These are phyloP conservation scores for Aschersonia sp. DNA, from an alignment of 2,329 filamentous ascomycete species.

Conservation along the genomic window DNA sequence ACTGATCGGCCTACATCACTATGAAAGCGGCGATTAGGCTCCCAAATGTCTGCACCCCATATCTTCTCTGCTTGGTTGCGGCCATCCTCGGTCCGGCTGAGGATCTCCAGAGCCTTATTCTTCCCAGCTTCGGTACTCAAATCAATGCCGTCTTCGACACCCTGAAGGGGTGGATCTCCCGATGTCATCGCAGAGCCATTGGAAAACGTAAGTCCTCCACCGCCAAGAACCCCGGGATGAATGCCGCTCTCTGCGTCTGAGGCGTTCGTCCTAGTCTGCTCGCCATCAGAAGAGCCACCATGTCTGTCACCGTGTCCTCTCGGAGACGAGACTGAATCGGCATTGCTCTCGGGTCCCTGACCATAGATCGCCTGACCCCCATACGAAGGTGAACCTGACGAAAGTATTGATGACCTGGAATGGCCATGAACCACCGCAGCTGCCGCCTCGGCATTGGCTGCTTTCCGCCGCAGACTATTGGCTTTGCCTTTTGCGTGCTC, in stretches of 20 bases:
- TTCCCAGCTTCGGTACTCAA: slow-evolving; percentile 30
- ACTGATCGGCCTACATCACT: slow-evolving; percentile 12
- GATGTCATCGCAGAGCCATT: slow-evolving; percentile 26
- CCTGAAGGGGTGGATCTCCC: slow-evolving; percentile 35
- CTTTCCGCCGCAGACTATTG: slow-evolving; percentile 58
- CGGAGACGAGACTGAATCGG: slow-evolving; percentile 5
- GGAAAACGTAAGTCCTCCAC: slow-evolving; percentile 26
- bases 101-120: slow-evolving; percentile 35
- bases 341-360: slow-evolving; percentile 3
- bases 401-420: slow-evolving; percentile 7
- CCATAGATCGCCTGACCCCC: slow-evolving; percentile 12
- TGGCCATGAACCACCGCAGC: slow-evolving; percentile 35
- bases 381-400: slow-evolving; percentile 8
- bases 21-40: slow-evolving; percentile 14
- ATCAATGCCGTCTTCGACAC: slow-evolving; percentile 28
- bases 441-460: slow-evolving; percentile 40
- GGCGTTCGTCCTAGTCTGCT: slow-evolving; percentile 17
- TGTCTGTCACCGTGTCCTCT: background rate
- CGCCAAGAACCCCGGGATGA: slow-evolving; percentile 27
- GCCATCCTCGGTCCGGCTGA: slow-evolving; percentile 33
- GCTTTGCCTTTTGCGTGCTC: slow-evolving; percentile 69
- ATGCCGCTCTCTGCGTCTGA: slow-evolving; percentile 25
- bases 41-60: slow-evolving; percentile 36
- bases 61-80: slow-evolving; percentile 34
- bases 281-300: slow-evolving; percentile 4